Percentiles rank a stretch among this genome's conserved stretches.
These are phyloP conservation scores for Forsythia viridissima DNA, from an alignment of 257 asterid species.

Conservation along the genomic window DNA sequence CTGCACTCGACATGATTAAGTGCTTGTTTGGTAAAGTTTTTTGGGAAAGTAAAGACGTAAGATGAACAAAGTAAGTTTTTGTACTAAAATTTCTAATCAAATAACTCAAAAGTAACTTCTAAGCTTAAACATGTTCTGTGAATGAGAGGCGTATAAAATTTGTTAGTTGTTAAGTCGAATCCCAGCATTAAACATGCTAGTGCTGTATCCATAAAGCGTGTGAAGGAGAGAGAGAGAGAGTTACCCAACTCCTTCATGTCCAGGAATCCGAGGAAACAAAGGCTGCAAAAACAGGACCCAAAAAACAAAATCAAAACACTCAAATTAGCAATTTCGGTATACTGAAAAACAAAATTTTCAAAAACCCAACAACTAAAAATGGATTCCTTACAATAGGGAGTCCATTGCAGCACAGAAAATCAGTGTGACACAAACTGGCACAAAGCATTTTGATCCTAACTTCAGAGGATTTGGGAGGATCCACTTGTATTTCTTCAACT, in stretches of 20 bases:
- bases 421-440: conserved; percentile 73
- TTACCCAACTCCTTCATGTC: conserved; percentile 95
- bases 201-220: background rate
- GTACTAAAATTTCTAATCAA: background rate
- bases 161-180: background rate
- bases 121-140: background rate
- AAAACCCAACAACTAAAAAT: background rate
- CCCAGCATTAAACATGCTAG: background rate
- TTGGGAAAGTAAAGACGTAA: background rate
- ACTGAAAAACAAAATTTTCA: background rate
- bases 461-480: conserved; percentile 59
- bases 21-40: background rate
- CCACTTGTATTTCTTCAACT: conserved; percentile 54
- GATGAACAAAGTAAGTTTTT: background rate
- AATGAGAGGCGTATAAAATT: background rate
- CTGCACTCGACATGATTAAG: background rate
- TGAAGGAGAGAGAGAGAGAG: background rate
- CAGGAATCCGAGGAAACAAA: conserved; percentile 73
- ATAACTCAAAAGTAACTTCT: background rate
- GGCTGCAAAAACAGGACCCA: conserved; percentile 40
- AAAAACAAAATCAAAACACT: background rate
- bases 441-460: conserved; percentile 60
- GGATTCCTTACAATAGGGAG: conserved; percentile 40
- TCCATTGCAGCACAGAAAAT: conserved; percentile 42
- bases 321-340: too few species aligned